Evolutionary conservation across 441 rosid genomes (phyloP).

Genomic region (Adansonia grandidieri): DNA sequence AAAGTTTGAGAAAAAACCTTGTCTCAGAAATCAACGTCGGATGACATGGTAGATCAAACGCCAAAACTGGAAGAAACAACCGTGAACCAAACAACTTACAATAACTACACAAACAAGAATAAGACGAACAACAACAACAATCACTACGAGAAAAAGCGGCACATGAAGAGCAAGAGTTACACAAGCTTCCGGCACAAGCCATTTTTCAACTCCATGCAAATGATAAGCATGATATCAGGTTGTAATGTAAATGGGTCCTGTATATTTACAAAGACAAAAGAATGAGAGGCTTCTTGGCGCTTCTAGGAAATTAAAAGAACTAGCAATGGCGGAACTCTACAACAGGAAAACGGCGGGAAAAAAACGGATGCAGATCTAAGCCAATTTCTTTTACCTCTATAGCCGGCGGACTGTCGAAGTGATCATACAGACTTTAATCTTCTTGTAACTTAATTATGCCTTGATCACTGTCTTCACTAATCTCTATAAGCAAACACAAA

Average conservation of each 20-base stretch:
- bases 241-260: not conserved
- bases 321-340: not conserved
- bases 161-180: slow-evolving; percentile 51
- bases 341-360: not conserved
- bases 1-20: no score
- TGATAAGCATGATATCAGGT: not conserved
- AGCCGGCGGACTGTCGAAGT: not conserved
- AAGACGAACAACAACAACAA: slow-evolving; percentile 18
- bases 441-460: not conserved
- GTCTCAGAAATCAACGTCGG: slow-evolving; percentile 17
- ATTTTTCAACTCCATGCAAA: no score
- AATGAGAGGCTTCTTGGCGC: not conserved
- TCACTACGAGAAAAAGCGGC: slow-evolving; percentile 25
- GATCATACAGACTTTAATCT: not conserved
- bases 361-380: not conserved
- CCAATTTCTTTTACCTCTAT: not conserved
- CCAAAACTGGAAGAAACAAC: slow-evolving; percentile 32
- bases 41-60: slow-evolving; percentile 24
- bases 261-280: not conserved
- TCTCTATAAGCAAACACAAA: not conserved
- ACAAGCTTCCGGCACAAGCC: slow-evolving; percentile 36
- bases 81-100: not conserved
- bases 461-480: not conserved
- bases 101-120: slow-evolving; percentile 16
- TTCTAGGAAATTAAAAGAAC: not conserved